These are phyloP conservation scores for Creolimax fragrantissima DNA, from an alignment of 78 protist genomes.

Conservation along the genomic window DNA sequence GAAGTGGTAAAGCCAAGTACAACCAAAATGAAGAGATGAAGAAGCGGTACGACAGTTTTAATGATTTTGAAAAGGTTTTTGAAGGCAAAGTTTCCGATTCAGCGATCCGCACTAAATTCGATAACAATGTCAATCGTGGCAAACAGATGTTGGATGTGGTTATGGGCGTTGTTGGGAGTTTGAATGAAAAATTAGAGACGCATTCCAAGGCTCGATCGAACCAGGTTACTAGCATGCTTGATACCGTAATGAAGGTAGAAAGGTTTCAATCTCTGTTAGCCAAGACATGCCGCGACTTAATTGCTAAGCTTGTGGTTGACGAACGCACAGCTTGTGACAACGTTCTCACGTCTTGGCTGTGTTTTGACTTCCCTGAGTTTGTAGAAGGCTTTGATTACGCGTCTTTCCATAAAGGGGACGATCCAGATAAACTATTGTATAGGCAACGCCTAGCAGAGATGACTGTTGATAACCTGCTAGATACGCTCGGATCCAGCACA, in stretches of 20 bases:
- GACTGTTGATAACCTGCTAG: background rate
- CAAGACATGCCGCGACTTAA: background rate
- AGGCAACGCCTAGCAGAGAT: background rate
- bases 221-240: background rate
- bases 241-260: background rate
- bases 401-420: background rate
- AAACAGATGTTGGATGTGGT: background rate
- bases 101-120: conserved; percentile 1
- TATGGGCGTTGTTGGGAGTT: background rate
- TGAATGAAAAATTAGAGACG: background rate
- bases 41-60: background rate
- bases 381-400: background rate
- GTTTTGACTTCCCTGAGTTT: background rate
- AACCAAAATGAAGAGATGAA: background rate
- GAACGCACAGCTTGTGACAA: background rate
- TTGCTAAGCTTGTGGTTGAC: background rate
- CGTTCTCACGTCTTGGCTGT: background rate
- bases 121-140: background rate
- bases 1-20: background rate
- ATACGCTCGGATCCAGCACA: background rate
- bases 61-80: background rate
- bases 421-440: background rate
- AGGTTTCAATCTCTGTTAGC: background rate
- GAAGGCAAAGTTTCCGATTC: background rate
- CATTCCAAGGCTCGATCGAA: background rate